Conservation (phyloP, 441 rosid species). For the Omphalea diandra region DNA sequence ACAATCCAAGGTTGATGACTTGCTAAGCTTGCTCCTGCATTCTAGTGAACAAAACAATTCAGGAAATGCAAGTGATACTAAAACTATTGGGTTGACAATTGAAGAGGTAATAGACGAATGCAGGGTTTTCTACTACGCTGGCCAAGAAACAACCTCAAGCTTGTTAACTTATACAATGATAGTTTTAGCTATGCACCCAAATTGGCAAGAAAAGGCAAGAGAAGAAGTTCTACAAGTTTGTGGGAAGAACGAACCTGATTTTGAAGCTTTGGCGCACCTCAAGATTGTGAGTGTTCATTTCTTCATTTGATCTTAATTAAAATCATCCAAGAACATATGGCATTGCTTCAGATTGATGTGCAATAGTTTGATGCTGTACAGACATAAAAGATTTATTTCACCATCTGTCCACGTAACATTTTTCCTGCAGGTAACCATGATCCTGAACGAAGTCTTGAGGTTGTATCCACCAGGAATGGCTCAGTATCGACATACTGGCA, state of each 20-base stretch:
- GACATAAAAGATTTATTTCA: not conserved
- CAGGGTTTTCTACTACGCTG: slow-evolving; percentile 47
- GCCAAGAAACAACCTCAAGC: slow-evolving; percentile 56
- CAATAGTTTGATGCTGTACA: not conserved
- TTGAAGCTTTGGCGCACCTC: slow-evolving; percentile 37
- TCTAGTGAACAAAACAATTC: slow-evolving; percentile 25
- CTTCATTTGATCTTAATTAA: not conserved
- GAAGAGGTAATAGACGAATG: slow-evolving; percentile 54
- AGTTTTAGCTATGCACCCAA: slow-evolving; percentile 50
- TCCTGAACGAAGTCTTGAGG: slow-evolving; percentile 46
- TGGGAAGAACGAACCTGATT: slow-evolving; percentile 31
- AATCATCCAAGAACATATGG: not conserved
- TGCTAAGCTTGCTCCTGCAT: slow-evolving; percentile 43
- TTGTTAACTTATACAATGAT: slow-evolving; percentile 43
- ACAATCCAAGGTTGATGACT: slow-evolving; percentile 34
- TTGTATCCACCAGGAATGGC: slow-evolving; percentile 45
- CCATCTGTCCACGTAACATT: not conserved
- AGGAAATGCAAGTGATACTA: slow-evolving; percentile 22
- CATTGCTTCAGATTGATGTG: not conserved
- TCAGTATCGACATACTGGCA: slow-evolving; percentile 27
- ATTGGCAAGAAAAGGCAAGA: slow-evolving; percentile 57
- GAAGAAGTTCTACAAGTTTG: slow-evolving; percentile 41
- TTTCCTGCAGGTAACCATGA: slow-evolving; percentile 45
- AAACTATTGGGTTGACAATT: slow-evolving; percentile 26
- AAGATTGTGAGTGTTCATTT: slow-evolving; percentile 32